These are phyloP conservation scores for Aspergillus quadricinctus DNA, from an alignment of 2,329 filamentous ascomycete genomes.

Conservation along the genomic window DNA sequence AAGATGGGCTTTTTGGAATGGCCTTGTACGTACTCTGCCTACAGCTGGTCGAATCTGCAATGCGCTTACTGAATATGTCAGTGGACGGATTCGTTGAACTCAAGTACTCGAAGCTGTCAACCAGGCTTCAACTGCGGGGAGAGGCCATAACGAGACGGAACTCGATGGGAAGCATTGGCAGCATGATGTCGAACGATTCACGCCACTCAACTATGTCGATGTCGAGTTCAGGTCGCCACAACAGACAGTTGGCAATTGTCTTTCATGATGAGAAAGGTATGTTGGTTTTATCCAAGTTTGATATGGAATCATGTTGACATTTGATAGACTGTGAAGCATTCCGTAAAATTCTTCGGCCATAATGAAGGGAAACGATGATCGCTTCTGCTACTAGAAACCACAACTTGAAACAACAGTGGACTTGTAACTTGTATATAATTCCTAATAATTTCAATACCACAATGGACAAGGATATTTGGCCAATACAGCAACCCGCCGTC, in stretches of 20 bases:
- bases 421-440: neutral
- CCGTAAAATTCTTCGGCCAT: neutral
- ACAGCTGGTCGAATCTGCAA: neutral
- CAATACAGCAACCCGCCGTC: no score
- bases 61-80: neutral
- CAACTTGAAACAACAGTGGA: no score
- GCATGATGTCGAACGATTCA: neutral
- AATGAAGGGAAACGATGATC: neutral
- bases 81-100: neutral
- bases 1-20: neutral
- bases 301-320: neutral
- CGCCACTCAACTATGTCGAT: neutral
- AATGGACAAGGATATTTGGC: neutral
- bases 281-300: neutral
- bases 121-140: neutral
- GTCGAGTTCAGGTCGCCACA: neutral
- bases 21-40: neutral
- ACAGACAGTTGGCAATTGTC: neutral
- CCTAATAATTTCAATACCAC: neutral
- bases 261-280: neutral
- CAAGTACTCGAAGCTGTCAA: neutral
- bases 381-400: neutral
- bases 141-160: neutral
- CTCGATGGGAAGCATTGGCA: neutral
- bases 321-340: neutral